Evolutionary conservation across 2,329 filamentous ascomycete species (phyloP).

Genomic region (Fusarium sp.): DNA sequence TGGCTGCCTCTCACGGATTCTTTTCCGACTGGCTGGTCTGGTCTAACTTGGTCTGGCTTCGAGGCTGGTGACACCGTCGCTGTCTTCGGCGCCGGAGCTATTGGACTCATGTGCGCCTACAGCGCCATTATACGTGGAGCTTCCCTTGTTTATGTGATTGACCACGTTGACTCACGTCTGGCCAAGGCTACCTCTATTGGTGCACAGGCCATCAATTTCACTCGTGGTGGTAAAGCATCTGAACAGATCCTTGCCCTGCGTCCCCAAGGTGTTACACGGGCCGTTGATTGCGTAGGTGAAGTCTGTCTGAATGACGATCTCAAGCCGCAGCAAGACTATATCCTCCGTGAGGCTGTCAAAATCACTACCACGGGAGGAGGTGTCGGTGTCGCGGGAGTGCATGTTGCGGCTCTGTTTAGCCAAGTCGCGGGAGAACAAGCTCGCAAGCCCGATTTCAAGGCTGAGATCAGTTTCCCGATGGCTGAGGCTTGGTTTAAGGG

Average conservation of each 20-base stretch:
- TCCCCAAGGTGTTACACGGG: slow-evolving; percentile 6
- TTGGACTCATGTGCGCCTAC: slow-evolving; percentile 25
- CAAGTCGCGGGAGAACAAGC: neutral
- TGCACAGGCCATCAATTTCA: slow-evolving; percentile 29
- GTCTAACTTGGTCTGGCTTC: slow-evolving; percentile 11
- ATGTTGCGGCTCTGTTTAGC: neutral
- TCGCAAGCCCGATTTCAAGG: neutral
- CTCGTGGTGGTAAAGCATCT: slow-evolving; percentile 16
- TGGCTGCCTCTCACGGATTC: slow-evolving; percentile 11
- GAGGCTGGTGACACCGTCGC: slow-evolving; percentile 23
- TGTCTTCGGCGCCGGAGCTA: slow-evolving; percentile 15
- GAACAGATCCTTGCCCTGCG: slow-evolving; percentile 23
- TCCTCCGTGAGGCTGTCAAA: slow-evolving; percentile 7
- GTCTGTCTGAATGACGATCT: slow-evolving; percentile 11
- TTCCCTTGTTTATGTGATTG: slow-evolving; percentile 25
- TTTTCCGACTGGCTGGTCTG: slow-evolving; percentile 21
- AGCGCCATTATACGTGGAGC: slow-evolving; percentile 27
- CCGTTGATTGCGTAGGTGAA: slow-evolving; percentile 16
- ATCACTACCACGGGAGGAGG: slow-evolving; percentile 3
- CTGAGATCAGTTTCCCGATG: slow-evolving; percentile 7
- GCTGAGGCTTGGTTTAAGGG: slow-evolving; percentile 5
- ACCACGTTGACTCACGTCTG: slow-evolving; percentile 12
- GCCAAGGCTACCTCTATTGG: slow-evolving; percentile 18
- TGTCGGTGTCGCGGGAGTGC: slow-evolving; percentile 8
- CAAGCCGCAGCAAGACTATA: slow-evolving; percentile 13